phyloP scores from a whole-genome alignment of 2,329 filamentous ascomycete genomes.

The Aspergillus brasiliensis region DNA sequence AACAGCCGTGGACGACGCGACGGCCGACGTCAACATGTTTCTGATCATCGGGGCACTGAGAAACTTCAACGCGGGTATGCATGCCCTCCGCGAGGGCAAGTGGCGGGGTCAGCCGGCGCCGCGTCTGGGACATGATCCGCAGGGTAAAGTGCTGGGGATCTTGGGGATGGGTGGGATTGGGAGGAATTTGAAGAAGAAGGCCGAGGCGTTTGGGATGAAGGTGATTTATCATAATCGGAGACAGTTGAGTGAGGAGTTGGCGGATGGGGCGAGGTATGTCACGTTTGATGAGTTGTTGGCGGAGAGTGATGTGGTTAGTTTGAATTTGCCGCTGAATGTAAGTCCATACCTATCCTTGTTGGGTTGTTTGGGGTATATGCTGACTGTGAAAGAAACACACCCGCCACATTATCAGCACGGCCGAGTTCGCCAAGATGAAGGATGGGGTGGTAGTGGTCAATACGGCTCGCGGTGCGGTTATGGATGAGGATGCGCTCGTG shows the following conservation, averaged over 20 bases:
- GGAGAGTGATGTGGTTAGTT: conserved; percentile 73
- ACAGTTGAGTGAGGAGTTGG: conserved; percentile 56
- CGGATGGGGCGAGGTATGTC: conserved; percentile 50
- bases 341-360: conserved; percentile 39
- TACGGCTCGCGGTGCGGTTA: conserved; percentile 78
- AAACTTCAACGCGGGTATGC: conserved; percentile 69
- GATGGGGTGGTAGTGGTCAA: conserved; percentile 75
- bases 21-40: conserved; percentile 79
- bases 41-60: conserved; percentile 78
- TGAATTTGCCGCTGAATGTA: conserved; percentile 81
- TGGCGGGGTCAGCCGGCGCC: conserved; percentile 64
- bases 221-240: conserved; percentile 75
- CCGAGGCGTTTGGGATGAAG: conserved; percentile 73
- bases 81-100: conserved; percentile 63
- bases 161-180: conserved; percentile 87
- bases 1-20: conserved; percentile 78
- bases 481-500: conserved; percentile 79
- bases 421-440: conserved; percentile 77
- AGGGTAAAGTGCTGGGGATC: conserved; percentile 77
- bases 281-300: conserved; percentile 71
- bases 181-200: conserved; percentile 73
- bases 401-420: conserved; percentile 71
- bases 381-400: conserved; percentile 58
- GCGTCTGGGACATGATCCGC: conserved; percentile 72
- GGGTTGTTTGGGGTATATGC: not conserved